Evolutionary conservation across 1,139 yeast species (phyloP), one percentile per base, ranked within the genome.

Genomic region (Saccharomyces hybrid): DNA sequence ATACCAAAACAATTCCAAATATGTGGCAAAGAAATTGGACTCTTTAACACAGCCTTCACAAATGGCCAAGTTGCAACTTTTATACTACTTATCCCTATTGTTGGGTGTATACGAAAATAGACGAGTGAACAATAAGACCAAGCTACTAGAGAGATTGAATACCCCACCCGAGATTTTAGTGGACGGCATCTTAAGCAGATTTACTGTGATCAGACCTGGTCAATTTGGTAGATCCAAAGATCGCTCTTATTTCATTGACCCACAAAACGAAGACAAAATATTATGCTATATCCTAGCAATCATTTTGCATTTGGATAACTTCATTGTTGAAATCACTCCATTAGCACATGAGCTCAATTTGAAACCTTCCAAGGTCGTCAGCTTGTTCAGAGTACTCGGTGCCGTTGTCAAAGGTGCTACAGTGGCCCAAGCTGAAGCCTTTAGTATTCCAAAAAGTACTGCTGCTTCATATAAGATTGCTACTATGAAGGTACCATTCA

Each of bases 211-310:
- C 32, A 82, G 81, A 65, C 77, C 88, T 11, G 81, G 89, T 6
- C 79, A 77, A 53, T 80, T 81, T 60, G 96, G 95, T 57, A 84
- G 80, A 69, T 76, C 89, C 25, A 86, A 85, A 70, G 88, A 84
- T 59, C 80, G 85, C 64, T 79, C 85, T n/a, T 89, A 80, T 68
- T 76, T 80, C 57, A 81, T 93, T 58, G 97, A 93, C 66, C 96
- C 98, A 47, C 84, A 82, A 62, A 81, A 83, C 65, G 96, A 89
- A 71, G 96, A 89, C 72, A 89, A 86, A 71, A 76, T 93, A 51
- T 75, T 93, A 61, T 86, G 96, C 70, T 86, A 83, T 71, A 75
- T 90, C 53, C 74, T 93, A 58, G 87, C 87, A 6, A 71, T 86
- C 50, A 76, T 88, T 51, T 74, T 95, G 68, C 91, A 86, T 68